Conservation (phyloP, 495 filamentous ascomycete species). For the Pyrenopolyporus hunteri region DNA sequence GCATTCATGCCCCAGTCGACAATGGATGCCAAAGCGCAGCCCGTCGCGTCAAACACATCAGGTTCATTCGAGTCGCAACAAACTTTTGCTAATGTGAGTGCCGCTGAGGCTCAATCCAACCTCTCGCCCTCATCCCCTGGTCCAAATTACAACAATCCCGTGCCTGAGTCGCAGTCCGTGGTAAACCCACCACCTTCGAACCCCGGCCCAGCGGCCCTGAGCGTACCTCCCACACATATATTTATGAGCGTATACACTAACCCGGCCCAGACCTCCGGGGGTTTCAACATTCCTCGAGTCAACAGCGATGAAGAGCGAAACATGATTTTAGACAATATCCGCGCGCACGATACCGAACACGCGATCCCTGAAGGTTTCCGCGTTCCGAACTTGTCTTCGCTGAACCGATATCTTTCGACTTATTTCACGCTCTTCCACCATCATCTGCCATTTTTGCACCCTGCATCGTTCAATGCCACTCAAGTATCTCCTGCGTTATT, state of each 20-base stretch:
- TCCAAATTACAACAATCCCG: conserved; percentile 64
- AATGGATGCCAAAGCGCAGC: conserved; percentile 70
- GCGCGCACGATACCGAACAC: conserved; percentile 74
- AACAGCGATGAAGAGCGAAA: conserved; percentile 79
- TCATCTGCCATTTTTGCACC: conserved; percentile 94
- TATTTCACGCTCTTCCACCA: conserved; percentile 98
- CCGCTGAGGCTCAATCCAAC: conserved; percentile 60
- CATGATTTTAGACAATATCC: conserved; percentile 84
- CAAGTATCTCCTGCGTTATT: conserved; percentile 79
- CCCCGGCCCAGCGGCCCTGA: conserved; percentile 67
- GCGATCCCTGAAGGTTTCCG: conserved; percentile 90
- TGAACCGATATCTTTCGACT: conserved; percentile 90
- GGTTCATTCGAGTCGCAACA: conserved; percentile 70
- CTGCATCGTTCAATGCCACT: conserved; percentile 84
- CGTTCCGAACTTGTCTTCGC: conserved; percentile 72
- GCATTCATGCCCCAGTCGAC: conserved; percentile 70
- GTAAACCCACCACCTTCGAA: conserved; percentile 71
- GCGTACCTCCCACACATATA: conserved; percentile 70
- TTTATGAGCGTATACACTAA: conserved; percentile 39
- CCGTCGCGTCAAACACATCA: conserved; percentile 67
- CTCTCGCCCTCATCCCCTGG: conserved; percentile 72
- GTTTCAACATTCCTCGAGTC: conserved; percentile 72
- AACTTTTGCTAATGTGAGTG: conserved; percentile 61
- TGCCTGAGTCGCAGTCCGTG: conserved; percentile 69
- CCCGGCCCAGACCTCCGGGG: conserved; percentile 62